These are phyloP conservation scores for Oryza rufipogon DNA, from an alignment of 176 grass and related monocot species.

Conservation along the genomic window DNA sequence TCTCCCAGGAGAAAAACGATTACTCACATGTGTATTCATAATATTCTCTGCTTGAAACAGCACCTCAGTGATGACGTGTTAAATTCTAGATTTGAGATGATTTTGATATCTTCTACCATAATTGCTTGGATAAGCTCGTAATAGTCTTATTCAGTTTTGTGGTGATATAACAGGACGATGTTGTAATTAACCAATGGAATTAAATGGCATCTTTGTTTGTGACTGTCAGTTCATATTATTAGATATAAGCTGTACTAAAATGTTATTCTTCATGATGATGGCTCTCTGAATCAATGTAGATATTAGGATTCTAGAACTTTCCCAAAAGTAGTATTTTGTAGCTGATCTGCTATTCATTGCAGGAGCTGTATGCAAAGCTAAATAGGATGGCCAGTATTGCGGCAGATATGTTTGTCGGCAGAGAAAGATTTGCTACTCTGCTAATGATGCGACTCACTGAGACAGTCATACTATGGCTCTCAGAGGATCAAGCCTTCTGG, in stretches of 20 bases:
- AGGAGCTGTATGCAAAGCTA: slow-evolving; percentile 86
- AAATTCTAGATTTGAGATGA: slow-evolving; percentile 1
- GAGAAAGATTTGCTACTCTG: slow-evolving; percentile 82
- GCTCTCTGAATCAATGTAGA: neutral
- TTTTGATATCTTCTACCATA: slow-evolving; percentile 11
- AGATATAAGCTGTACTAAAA: slow-evolving; percentile 23
- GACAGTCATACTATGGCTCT: slow-evolving; percentile 84
- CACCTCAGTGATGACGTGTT: neutral
- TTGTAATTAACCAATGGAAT: slow-evolving; percentile 5
- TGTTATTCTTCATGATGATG: slow-evolving; percentile 7
- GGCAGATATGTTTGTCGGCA: slow-evolving; percentile 87
- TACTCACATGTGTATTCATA: neutral
- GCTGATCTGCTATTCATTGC: slow-evolving; percentile 28
- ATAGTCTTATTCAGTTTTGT: neutral
- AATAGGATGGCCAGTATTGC: slow-evolving; percentile 74
- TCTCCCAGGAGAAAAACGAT: neutral
- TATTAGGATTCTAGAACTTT: neutral
- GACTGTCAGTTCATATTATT: neutral
- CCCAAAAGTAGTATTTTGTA: slow-evolving; percentile 1
- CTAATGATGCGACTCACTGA: slow-evolving; percentile 90
- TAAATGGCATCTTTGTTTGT: neutral
- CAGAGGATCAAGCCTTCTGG: slow-evolving; percentile 88
- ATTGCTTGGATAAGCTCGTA: slow-evolving; percentile 1
- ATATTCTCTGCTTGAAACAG: neutral
- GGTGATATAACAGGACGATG: neutral